Conservation (phyloP, 331 rosid genomes). For the Rosa hybrid region DNA sequence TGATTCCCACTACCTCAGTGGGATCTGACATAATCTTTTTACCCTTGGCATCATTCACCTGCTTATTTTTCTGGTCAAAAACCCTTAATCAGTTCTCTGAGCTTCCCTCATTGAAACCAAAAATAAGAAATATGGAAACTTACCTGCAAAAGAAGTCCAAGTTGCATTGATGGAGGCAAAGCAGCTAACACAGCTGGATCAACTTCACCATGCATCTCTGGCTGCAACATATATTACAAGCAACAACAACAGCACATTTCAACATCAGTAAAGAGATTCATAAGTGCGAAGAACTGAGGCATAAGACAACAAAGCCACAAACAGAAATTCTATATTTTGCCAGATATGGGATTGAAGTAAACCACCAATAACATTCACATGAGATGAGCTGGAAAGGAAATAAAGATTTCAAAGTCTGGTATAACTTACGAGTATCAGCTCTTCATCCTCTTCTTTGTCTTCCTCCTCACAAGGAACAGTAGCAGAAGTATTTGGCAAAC, state of each 20-base stretch:
- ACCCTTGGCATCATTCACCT: slow-evolving; percentile 54
- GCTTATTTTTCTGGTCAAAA: slow-evolving; percentile 44
- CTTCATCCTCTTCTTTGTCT: slow-evolving; percentile 43
- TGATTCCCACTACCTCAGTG: slow-evolving; percentile 37
- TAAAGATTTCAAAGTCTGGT: not conserved
- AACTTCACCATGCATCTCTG: slow-evolving; percentile 45
- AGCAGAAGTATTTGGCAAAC: slow-evolving; percentile 28
- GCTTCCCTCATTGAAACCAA: slow-evolving; percentile 47
- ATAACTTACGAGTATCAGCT: slow-evolving; percentile 51
- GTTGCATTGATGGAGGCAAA: slow-evolving; percentile 68
- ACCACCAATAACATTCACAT: not conserved
- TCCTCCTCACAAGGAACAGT: slow-evolving; percentile 42
- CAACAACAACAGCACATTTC: slow-evolving; percentile 6
- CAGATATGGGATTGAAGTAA: not conserved
- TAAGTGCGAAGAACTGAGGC: not conserved
- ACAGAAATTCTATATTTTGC: not conserved
- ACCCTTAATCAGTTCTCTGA: slow-evolving; percentile 37
- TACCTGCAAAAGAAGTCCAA: slow-evolving; percentile 61
- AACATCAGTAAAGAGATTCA: slow-evolving; percentile 6
- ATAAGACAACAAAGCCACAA: not conserved
- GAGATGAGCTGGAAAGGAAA: not conserved
- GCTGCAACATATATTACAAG: slow-evolving; percentile 37
- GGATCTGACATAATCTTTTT: slow-evolving; percentile 50
- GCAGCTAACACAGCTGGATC: slow-evolving; percentile 70
- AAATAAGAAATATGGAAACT: slow-evolving; percentile 24